phyloP scores from a whole-genome alignment of 1,284 basidiomycete genomes.

The Pseudozyma thailandica region DNA sequence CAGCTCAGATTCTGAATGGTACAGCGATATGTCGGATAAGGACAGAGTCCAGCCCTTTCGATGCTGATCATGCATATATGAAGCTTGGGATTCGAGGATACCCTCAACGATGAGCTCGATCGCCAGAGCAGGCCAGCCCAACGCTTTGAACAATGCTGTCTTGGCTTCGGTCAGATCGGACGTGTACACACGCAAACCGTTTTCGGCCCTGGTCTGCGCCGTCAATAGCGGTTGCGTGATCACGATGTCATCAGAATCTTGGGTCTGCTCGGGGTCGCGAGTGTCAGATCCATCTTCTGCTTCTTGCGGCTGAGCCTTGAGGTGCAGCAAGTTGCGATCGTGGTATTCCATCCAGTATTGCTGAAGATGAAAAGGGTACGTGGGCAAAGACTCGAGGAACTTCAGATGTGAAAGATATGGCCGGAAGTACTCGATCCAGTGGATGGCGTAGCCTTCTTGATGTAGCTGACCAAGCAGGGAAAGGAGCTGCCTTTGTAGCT shows the following conservation, averaged over 20 bases:
- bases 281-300: too few species aligned
- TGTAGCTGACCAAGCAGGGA: slow-evolving; percentile 13
- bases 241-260: not conserved
- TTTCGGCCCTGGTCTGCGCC: slow-evolving; percentile 6
- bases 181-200: not conserved
- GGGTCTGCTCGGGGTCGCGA: not conserved
- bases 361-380: slow-evolving; percentile 42
- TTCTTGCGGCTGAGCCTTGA: too few species aligned
- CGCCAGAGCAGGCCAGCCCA: slow-evolving; percentile 3
- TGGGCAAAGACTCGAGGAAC: slow-evolving; percentile 24
- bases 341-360: slow-evolving; percentile 51
- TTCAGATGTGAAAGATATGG: slow-evolving; percentile 4
- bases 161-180: slow-evolving; percentile 8
- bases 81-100: slow-evolving; percentile 4
- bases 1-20: not conserved
- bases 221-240: slow-evolving; percentile 17
- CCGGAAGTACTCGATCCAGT: slow-evolving; percentile 34
- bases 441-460: slow-evolving; percentile 27
- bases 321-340: slow-evolving; percentile 47
- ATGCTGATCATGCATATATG: not conserved
- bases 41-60: not conserved
- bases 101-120: slow-evolving; percentile 27
- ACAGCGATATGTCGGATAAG: not conserved
- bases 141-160: not conserved
- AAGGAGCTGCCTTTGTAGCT: slow-evolving; percentile 10